Percentiles rank a stretch among this genome's conserved stretches.
Evolutionary conservation across 108 stramenopile species (phyloP).

Genomic region (Cyclotella sp.): DNA sequence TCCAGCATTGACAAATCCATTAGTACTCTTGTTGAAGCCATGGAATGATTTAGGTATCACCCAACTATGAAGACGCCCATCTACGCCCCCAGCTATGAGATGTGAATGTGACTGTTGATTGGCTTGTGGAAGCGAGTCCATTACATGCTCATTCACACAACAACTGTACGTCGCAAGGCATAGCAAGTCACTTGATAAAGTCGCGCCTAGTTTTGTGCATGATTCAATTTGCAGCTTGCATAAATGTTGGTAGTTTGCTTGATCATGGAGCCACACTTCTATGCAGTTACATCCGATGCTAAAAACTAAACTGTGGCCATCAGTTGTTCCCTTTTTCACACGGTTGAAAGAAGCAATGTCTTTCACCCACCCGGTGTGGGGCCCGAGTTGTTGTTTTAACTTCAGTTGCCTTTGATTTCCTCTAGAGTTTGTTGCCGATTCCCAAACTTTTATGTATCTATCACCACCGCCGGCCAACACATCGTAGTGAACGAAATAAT

Average conservation of each 20-base stretch:
- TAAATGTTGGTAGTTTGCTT: constrained; percentile 29
- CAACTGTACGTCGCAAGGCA: constrained; percentile 45
- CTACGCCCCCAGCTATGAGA: constrained; percentile 58
- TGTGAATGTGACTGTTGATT: constrained; percentile 9
- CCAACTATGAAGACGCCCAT: constrained; percentile 63
- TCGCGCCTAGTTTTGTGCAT: constrained; percentile 45
- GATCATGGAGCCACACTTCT: constrained; percentile 44
- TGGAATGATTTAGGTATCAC: not conserved
- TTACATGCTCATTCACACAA: no score
- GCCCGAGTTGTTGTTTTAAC: constrained; percentile 38
- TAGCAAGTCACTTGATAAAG: constrained; percentile 61
- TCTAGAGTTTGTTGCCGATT: not conserved
- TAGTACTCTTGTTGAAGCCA: constrained; percentile 4
- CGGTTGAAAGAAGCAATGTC: constrained; percentile 30
- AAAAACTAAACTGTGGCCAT: constrained; percentile 17
- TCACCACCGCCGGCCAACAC: constrained; percentile 56
- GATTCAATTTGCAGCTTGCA: constrained; percentile 55
- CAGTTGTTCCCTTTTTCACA: not conserved
- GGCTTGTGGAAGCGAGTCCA: not conserved
- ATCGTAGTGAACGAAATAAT: not conserved
- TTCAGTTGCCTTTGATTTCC: constrained; percentile 6
- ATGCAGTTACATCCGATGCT: constrained; percentile 69
- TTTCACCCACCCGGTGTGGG: constrained; percentile 70
- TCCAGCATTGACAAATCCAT: constrained; percentile 14
- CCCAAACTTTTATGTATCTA: constrained; percentile 53